phyloP scores from a whole-genome alignment of 441 rosid species.

The Pelargonium citronellum region DNA sequence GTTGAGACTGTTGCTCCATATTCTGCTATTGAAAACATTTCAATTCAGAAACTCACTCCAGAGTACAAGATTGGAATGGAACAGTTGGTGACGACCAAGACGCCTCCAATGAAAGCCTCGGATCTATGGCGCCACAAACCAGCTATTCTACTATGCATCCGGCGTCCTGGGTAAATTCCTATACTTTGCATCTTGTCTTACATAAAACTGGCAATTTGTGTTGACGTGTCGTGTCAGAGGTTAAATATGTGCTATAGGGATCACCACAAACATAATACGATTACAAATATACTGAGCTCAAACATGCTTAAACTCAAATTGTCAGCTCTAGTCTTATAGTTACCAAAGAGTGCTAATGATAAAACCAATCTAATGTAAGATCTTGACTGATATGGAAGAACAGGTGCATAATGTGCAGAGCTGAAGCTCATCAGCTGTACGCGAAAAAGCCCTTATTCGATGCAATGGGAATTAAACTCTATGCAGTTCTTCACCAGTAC shows the following conservation, averaged over 20 bases:
- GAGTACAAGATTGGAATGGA: conserved; percentile 54
- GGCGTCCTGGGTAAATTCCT: conserved; percentile 53
- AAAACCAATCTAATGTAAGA: not conserved
- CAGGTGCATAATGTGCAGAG: conserved; percentile 76
- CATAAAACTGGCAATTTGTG: not conserved
- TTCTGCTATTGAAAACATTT: conserved; percentile 39
- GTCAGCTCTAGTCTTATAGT: no score
- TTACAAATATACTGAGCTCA: no score
- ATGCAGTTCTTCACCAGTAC: conserved; percentile 58
- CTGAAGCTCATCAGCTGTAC: conserved; percentile 63
- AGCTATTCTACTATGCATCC: conserved; percentile 51
- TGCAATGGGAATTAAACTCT: conserved; percentile 48
- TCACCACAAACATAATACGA: no score
- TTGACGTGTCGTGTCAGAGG: no score
- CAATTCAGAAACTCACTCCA: conserved; percentile 49
- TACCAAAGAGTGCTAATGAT: not conserved
- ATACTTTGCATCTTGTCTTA: conserved; percentile 1
- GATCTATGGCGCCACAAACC: conserved; percentile 56
- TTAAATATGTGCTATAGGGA: no score
- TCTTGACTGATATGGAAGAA: conserved; percentile 11
- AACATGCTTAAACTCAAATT: no score
- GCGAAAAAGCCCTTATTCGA: conserved; percentile 56
- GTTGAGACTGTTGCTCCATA: conserved; percentile 44
- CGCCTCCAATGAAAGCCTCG: conserved; percentile 62
- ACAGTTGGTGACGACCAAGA: conserved; percentile 41